phyloP scores from a whole-genome alignment of 2,329 filamentous ascomycete species.

The Curvularia eragrostidis region DNA sequence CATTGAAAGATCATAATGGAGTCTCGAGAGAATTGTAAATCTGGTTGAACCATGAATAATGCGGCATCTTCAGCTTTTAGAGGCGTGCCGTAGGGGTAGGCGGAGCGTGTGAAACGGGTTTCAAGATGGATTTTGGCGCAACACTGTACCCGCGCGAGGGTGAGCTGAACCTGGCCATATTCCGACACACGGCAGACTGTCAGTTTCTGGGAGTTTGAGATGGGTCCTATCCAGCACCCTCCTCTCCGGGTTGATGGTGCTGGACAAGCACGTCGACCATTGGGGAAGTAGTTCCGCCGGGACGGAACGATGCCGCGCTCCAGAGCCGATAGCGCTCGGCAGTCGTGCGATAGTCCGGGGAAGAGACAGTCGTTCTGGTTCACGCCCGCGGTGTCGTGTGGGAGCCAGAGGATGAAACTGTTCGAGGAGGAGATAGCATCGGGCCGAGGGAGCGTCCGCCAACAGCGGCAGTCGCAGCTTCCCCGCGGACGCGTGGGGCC shows the following conservation, averaged over 20 bases:
- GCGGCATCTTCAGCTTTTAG: slow-evolving; percentile 1
- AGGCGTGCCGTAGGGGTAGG: neutral
- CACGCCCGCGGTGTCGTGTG: neutral
- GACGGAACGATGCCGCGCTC: slow-evolving; percentile 6
- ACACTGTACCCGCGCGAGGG: slow-evolving; percentile 11
- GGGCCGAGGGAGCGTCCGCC: neutral
- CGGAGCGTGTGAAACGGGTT: slow-evolving; percentile 24
- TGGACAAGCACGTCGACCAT: neutral
- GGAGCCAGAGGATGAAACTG: neutral
- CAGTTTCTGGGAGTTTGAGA: neutral
- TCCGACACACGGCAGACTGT: neutral
- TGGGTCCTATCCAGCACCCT: neutral
- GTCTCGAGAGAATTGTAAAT: neutral
- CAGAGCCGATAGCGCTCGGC: neutral
- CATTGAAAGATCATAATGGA: slow-evolving; percentile 1
- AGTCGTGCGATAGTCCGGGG: neutral
- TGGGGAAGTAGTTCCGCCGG: neutral
- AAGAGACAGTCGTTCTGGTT: neutral
- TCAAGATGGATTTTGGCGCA: slow-evolving; percentile 20
- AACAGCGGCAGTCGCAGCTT: slow-evolving; percentile 5
- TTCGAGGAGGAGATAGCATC: neutral
- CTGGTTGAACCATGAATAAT: neutral
- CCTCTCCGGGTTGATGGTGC: neutral
- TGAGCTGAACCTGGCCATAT: neutral
- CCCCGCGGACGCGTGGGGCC: slow-evolving; percentile 21